phyloP scores from a whole-genome alignment of 371 early-diverging fungal species.

The Lichtheimia ramosa region DNA sequence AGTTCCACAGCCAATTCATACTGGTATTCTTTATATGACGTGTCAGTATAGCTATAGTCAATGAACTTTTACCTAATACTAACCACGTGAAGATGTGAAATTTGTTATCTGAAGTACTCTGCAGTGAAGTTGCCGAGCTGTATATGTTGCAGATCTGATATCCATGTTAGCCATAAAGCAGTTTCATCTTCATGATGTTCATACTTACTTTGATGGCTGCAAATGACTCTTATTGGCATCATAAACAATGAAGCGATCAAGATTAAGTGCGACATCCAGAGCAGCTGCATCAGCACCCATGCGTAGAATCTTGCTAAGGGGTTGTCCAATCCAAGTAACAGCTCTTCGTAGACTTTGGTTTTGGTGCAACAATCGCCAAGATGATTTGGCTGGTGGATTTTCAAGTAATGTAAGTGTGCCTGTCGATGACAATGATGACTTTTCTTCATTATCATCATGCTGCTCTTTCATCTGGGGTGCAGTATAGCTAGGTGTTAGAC shows the following conservation, averaged over 20 bases:
- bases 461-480: too few species aligned
- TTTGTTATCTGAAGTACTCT: conserved; percentile 17
- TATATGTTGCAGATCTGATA: background rate
- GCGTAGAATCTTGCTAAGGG: conserved; percentile 2
- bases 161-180: background rate
- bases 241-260: conserved; percentile 1
- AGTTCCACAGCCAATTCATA: conserved; percentile 5
- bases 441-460: too few species aligned
- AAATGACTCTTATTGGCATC: conserved; percentile 3
- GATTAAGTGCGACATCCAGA: background rate
- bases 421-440: too few species aligned
- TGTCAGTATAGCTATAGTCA: background rate
- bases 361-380: background rate
- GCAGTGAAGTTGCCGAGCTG: background rate
- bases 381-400: too few species aligned
- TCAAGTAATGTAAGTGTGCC: too few species aligned
- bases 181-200: background rate
- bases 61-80: background rate
- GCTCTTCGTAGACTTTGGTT: conserved; percentile 1
- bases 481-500: too few species aligned
- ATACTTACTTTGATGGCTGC: background rate
- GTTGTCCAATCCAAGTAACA: conserved; percentile 12
- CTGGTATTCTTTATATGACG: conserved; percentile 6
- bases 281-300: background rate
- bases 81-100: conserved; percentile 12